Evolutionary conservation across 176 grass and related monocot species (phyloP).

Genomic region (Rhynchospora breviuscula): DNA sequence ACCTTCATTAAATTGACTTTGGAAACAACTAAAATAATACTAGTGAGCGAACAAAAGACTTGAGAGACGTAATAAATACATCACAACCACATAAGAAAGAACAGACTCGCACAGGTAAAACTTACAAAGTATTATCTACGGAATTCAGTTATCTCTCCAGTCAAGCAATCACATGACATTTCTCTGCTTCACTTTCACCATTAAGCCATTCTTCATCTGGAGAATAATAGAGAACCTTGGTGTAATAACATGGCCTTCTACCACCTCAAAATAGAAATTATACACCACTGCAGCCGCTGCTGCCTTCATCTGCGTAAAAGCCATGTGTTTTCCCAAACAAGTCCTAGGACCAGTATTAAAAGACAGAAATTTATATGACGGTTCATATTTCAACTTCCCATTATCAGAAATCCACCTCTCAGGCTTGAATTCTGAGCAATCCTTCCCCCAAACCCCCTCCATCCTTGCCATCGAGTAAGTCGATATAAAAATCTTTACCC

Average conservation of each 20-base stretch:
- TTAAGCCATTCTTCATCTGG: slow-evolving; percentile 67
- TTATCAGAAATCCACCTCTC: slow-evolving; percentile 61
- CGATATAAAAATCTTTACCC: slow-evolving; percentile 51
- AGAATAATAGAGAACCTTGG: slow-evolving; percentile 88
- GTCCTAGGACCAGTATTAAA: slow-evolving; percentile 79
- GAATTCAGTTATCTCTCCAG: too few relatives aligned
- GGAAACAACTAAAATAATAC: too few relatives aligned
- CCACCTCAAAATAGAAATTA: slow-evolving; percentile 53
- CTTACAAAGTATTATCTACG: too few relatives aligned
- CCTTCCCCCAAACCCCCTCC: slow-evolving; percentile 70
- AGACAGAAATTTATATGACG: slow-evolving; percentile 76
- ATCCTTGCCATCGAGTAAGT: slow-evolving; percentile 65
- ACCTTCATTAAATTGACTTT: too few relatives aligned
- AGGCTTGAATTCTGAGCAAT: slow-evolving; percentile 69
- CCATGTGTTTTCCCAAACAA: slow-evolving; percentile 82
- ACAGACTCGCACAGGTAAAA: too few relatives aligned
- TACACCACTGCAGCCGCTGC: slow-evolving; percentile 46
- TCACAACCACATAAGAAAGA: too few relatives aligned
- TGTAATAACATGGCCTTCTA: slow-evolving; percentile 43
- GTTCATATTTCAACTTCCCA: slow-evolving; percentile 54
- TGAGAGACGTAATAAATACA: too few relatives aligned
- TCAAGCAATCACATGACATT: neutral
- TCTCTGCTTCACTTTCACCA: slow-evolving; percentile 47
- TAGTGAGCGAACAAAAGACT: too few relatives aligned
- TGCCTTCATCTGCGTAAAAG: slow-evolving; percentile 70